A percentile compares a stretch with the other conserved stretches of the same genome.
These are phyloP conservation scores for Anacardium occidentale DNA, from an alignment of 345 rosid genomes.

Conservation along the genomic window DNA sequence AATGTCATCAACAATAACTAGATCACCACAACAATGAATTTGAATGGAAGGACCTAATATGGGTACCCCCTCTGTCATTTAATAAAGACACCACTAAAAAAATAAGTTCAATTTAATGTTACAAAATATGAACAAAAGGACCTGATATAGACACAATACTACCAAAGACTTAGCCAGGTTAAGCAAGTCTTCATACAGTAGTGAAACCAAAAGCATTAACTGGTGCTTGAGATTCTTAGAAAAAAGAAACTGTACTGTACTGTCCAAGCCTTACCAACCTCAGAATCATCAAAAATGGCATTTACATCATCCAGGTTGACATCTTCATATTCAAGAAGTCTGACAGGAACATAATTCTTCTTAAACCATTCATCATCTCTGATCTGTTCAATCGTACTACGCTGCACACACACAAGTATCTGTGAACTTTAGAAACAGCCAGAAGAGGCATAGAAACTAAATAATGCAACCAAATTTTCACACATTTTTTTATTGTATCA, in stretches of 20 bases:
- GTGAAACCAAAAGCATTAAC: not conserved
- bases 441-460: constrained; percentile 13
- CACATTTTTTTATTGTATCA: constrained; percentile 1
- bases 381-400: constrained; percentile 76
- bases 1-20: constrained; percentile 1
- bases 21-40: not conserved
- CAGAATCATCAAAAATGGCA: constrained; percentile 86
- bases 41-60: not conserved
- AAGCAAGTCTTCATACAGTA: not conserved
- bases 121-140: not conserved
- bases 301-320: constrained; percentile 92
- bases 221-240: constrained; percentile 3
- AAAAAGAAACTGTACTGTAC: not conserved
- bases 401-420: constrained; percentile 37
- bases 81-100: not conserved
- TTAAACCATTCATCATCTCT: constrained; percentile 81
- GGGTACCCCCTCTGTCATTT: not conserved
- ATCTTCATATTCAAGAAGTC: constrained; percentile 77
- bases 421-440: constrained; percentile 12
- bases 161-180: not conserved
- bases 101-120: not conserved
- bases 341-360: constrained; percentile 61
- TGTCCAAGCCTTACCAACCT: constrained; percentile 51
- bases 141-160: not conserved
- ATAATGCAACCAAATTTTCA: constrained; percentile 8